Evolutionary conservation across 148 eudicot species (phyloP).

Genomic region (Arctostaphylos glauca): DNA sequence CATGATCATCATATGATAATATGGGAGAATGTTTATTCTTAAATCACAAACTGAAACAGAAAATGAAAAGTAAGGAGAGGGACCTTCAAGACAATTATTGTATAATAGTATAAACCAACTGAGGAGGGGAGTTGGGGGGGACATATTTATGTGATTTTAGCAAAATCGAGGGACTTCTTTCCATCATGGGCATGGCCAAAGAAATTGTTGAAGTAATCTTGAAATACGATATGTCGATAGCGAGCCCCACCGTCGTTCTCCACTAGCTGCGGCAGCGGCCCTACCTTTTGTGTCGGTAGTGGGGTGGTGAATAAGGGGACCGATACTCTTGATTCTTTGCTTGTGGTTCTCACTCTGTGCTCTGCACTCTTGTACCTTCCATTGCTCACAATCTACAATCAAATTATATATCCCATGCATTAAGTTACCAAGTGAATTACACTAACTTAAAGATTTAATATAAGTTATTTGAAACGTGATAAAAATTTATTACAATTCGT

Average conservation of each 20-base stretch:
- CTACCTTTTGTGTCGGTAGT: slow-evolving; percentile 13
- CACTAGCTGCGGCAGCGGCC: slow-evolving; percentile 31
- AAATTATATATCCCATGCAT: neutral
- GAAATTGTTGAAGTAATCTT: slow-evolving; percentile 29
- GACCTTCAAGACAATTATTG: no score
- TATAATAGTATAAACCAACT: no score
- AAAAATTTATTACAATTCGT: no score
- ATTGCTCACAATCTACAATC: slow-evolving; percentile 23
- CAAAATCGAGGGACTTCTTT: slow-evolving; percentile 35
- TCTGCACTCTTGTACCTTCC: slow-evolving; percentile 34
- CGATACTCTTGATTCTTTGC: slow-evolving; percentile 29
- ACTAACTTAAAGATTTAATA: no score
- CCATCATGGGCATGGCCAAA: slow-evolving; percentile 32
- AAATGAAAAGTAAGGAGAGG: no score
- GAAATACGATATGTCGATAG: slow-evolving; percentile 18
- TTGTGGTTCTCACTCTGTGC: slow-evolving; percentile 32
- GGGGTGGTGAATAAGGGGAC: slow-evolving; percentile 27
- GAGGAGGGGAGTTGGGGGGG: neutral
- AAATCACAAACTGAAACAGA: no score
- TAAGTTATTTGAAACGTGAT: no score
- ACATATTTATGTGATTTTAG: neutral
- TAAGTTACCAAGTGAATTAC: no score
- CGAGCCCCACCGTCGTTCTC: slow-evolving; percentile 23
- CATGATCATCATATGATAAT: no score
- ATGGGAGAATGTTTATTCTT: no score